These are phyloP conservation scores for Claviceps digitariae DNA, from an alignment of 2,329 filamentous ascomycete species.

Conservation along the genomic window DNA sequence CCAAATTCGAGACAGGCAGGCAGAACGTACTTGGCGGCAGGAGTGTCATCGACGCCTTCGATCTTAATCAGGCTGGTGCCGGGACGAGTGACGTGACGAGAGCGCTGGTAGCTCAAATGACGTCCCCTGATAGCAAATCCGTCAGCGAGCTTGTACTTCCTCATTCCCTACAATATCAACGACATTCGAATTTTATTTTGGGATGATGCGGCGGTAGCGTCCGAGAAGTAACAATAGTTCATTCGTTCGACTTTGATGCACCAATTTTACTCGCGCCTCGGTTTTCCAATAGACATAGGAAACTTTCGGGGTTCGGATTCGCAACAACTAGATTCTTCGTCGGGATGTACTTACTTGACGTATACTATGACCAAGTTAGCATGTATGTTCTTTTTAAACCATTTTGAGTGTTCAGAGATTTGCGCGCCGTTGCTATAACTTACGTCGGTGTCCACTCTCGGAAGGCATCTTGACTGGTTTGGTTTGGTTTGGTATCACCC, in stretches of 20 bases:
- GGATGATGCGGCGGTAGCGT: not conserved
- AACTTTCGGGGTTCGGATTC: not conserved
- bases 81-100: conserved; percentile 82
- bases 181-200: not conserved
- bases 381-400: not conserved
- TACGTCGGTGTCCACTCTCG: conserved; percentile 78
- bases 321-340: not conserved
- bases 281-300: not conserved
- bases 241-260: conserved; percentile 1
- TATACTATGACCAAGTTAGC: conserved; percentile 46
- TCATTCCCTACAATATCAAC: not conserved
- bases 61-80: conserved; percentile 95
- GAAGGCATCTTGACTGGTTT: conserved; percentile 67
- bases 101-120: conserved; percentile 95
- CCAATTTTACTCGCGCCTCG: not conserved
- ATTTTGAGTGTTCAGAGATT: conserved; percentile 21
- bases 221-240: not conserved
- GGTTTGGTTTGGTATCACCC: conserved; percentile 27
- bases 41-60: conserved; percentile 86
- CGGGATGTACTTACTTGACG: conserved; percentile 59
- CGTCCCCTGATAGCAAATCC: conserved; percentile 54
- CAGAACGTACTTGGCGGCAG: conserved; percentile 65
- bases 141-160: not conserved
- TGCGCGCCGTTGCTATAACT: conserved; percentile 23
- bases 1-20: not conserved